Conservation (phyloP, 106 monocot species). For the Amphibolis antarctica region DNA sequence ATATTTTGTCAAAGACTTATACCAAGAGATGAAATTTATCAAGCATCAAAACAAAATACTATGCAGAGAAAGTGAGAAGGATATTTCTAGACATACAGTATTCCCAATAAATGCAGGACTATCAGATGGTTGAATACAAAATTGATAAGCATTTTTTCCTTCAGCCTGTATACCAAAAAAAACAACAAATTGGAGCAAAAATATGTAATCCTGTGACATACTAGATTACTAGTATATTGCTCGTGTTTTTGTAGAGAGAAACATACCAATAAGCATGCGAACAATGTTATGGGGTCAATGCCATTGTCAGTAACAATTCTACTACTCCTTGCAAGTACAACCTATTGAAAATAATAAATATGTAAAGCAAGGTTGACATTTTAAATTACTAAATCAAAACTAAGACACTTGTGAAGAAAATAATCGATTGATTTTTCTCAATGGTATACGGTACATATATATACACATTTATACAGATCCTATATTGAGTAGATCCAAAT, state of each 20-base stretch:
- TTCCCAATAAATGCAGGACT: slow-evolving; percentile 93
- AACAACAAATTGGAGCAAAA: neutral
- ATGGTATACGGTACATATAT: too few relatives aligned
- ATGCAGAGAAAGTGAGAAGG: neutral
- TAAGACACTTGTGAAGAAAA: too few relatives aligned
- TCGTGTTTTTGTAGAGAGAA: neutral
- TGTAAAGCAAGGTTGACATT: neutral
- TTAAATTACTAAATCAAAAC: too few relatives aligned
- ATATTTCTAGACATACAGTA: slow-evolving; percentile 50
- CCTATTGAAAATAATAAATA: slow-evolving; percentile 26
- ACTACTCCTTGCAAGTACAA: slow-evolving; percentile 81
- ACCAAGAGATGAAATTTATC: neutral
- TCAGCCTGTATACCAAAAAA: slow-evolving; percentile 39
- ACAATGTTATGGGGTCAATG: slow-evolving; percentile 56
- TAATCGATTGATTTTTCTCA: too few relatives aligned
- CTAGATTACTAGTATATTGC: too few relatives aligned
- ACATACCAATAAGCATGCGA: slow-evolving; percentile 58
- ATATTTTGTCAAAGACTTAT: neutral
- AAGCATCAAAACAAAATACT: neutral
- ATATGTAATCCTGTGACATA: neutral
- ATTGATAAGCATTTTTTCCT: slow-evolving; percentile 81
- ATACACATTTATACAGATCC: too few relatives aligned
- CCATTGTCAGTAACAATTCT: slow-evolving; percentile 46
- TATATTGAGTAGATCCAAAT: too few relatives aligned
- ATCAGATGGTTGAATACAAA: slow-evolving; percentile 83